These are phyloP conservation scores for Ensete glaucum DNA, from an alignment of 176 grass and related monocot species.

Conservation along the genomic window DNA sequence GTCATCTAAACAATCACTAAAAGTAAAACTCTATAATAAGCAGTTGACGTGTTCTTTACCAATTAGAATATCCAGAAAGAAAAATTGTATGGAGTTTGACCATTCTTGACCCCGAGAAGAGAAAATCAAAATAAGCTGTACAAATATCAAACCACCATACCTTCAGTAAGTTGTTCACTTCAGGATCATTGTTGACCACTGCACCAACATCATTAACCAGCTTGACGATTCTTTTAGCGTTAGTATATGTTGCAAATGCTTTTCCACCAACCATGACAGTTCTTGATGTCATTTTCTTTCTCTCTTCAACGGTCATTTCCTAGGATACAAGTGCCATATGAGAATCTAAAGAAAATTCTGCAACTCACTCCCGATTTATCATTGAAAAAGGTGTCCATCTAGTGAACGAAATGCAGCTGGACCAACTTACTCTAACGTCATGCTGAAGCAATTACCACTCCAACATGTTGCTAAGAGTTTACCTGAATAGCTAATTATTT, in stretches of 20 bases:
- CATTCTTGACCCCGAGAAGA: neutral
- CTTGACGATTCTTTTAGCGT: conserved; percentile 79
- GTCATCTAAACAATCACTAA: neutral
- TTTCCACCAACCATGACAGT: conserved; percentile 68
- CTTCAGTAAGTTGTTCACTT: conserved; percentile 66
- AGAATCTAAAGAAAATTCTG: conserved; percentile 2
- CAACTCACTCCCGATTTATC: conserved; percentile 3
- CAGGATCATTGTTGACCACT: conserved; percentile 67
- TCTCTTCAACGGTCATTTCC: conserved; percentile 56
- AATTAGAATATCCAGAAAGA: neutral
- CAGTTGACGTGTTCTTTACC: too few relatives aligned
- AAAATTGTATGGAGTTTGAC: neutral
- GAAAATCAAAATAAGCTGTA: neutral
- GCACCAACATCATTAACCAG: conserved; percentile 71
- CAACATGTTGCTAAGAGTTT: neutral
- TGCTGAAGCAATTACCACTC: neutral
- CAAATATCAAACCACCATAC: conserved; percentile 19
- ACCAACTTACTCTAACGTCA: neutral
- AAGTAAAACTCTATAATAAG: neutral
- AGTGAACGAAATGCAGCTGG: neutral
- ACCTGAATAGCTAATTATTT: neutral
- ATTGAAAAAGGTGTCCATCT: conserved; percentile 11
- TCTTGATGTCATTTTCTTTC: conserved; percentile 47
- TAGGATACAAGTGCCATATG: conserved; percentile 11
- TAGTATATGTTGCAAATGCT: conserved; percentile 77